A percentile compares a stretch with the other conserved stretches of the same genome.
Evolutionary conservation across 306 rosid species (phyloP).

Genomic region (Delonix regia): DNA sequence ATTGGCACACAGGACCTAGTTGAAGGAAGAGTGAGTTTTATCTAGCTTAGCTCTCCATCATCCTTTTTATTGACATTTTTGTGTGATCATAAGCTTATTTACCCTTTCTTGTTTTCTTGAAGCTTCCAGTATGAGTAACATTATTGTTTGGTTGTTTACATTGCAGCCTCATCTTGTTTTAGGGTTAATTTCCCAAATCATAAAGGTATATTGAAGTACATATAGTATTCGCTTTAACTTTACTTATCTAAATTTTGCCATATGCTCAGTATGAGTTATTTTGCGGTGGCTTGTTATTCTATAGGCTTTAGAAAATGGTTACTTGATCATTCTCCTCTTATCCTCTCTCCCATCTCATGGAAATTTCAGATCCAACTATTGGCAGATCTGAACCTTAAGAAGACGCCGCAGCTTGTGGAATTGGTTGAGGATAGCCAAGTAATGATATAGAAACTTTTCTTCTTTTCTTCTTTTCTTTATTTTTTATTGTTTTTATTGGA

Average conservation of each 20-base stretch:
- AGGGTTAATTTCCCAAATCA: constrained; percentile 95
- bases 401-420: constrained; percentile 97
- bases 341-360: constrained; percentile 31
- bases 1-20: constrained; percentile 90
- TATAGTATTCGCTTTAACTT: constrained; percentile 2
- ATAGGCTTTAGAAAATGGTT: constrained; percentile 29
- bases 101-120: background rate
- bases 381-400: constrained; percentile 95
- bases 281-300: background rate
- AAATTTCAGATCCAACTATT: constrained; percentile 84
- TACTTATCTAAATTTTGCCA: constrained; percentile 22
- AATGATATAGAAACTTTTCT: constrained; percentile 19
- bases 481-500: background rate
- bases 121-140: constrained; percentile 23
- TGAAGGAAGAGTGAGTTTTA: constrained; percentile 87
- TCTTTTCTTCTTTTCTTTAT: constrained; percentile 5
- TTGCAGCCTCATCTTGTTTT: constrained; percentile 93
- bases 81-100: constrained; percentile 11
- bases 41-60: constrained; percentile 14
- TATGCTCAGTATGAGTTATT: constrained; percentile 13
- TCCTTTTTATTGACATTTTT: background rate
- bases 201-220: constrained; percentile 73
- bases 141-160: constrained; percentile 34
- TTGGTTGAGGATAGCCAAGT: constrained; percentile 88
- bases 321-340: constrained; percentile 21